phyloP scores from a whole-genome alignment of 2,329 filamentous ascomycete genomes.

The Fusarium sp. region DNA sequence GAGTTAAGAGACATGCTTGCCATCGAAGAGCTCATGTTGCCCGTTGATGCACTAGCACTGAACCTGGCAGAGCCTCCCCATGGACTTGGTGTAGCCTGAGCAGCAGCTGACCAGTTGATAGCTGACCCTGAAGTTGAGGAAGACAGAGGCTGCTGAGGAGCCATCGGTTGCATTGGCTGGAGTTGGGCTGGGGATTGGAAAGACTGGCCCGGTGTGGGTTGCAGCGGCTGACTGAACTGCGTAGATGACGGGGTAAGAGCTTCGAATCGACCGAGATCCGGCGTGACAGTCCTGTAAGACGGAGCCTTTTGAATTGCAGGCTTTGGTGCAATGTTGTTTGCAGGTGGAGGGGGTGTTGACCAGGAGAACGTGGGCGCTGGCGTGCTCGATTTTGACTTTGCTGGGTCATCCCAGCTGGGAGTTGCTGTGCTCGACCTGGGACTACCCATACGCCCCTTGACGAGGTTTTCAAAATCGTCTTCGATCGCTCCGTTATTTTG shows the following conservation, averaged over 20 bases:
- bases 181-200: constrained; percentile 43
- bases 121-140: constrained; percentile 48
- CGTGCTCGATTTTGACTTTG: constrained; percentile 51
- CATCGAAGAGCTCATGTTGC: constrained; percentile 57
- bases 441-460: constrained; percentile 71
- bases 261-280: constrained; percentile 66
- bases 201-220: constrained; percentile 52
- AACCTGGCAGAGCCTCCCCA: constrained; percentile 58
- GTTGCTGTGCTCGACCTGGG: constrained; percentile 54
- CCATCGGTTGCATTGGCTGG: constrained; percentile 34
- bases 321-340: constrained; percentile 48
- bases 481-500: constrained; percentile 64
- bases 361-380: constrained; percentile 69
- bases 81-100: constrained; percentile 58
- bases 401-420: constrained; percentile 62
- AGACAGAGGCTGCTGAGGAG: constrained; percentile 29
- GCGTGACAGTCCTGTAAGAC: constrained; percentile 67
- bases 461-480: constrained; percentile 87
- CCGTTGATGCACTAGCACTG: constrained; percentile 33
- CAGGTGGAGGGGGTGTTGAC: constrained; percentile 68
- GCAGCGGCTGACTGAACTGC: constrained; percentile 71
- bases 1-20: constrained; percentile 61
- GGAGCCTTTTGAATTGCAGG: constrained; percentile 43
- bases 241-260: constrained; percentile 68
- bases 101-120: constrained; percentile 62